phyloP scores from a whole-genome alignment of 1,284 basidiomycete genomes.

The Apiotrichum domesticum region DNA sequence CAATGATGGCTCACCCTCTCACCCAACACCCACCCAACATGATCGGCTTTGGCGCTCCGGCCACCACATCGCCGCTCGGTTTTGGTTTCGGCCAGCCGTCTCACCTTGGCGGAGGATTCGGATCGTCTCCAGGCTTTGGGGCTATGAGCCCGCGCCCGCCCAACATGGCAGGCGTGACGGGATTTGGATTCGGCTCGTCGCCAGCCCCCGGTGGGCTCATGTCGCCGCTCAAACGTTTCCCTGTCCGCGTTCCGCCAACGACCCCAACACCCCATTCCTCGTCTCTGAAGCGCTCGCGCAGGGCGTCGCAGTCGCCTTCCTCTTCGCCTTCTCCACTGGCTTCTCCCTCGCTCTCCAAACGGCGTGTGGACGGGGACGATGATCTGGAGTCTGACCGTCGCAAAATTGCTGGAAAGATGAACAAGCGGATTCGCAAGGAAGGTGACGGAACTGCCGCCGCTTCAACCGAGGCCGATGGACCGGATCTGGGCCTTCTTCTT shows the following conservation, averaged over 20 bases:
- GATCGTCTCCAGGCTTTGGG: slow-evolving; percentile 3
- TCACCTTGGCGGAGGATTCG: not conserved
- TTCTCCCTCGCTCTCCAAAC: slow-evolving; percentile 10
- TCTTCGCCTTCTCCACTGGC: slow-evolving; percentile 22
- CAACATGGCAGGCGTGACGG: not conserved
- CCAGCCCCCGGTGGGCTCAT: slow-evolving; percentile 1
- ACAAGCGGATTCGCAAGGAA: slow-evolving; percentile 29
- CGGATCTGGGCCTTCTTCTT: slow-evolving; percentile 39
- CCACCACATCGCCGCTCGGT: slow-evolving; percentile 33
- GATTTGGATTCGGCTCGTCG: slow-evolving; percentile 16
- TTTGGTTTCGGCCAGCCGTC: slow-evolving; percentile 36
- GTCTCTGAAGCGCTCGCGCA: slow-evolving; percentile 19
- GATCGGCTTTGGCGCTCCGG: slow-evolving; percentile 35
- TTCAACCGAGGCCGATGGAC: slow-evolving; percentile 8
- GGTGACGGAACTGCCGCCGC: not conserved
- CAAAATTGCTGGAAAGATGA: slow-evolving; percentile 15
- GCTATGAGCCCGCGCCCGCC: not conserved
- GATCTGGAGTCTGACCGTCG: slow-evolving; percentile 4
- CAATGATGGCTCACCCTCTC: slow-evolving; percentile 40
- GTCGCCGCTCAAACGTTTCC: slow-evolving; percentile 8
- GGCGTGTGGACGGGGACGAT: slow-evolving; percentile 9
- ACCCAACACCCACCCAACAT: slow-evolving; percentile 41
- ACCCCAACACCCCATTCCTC: slow-evolving; percentile 11
- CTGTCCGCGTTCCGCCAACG: slow-evolving; percentile 12
- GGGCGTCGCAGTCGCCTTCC: slow-evolving; percentile 22